These are phyloP conservation scores for Chaetomium sp. DNA, from an alignment of 2,329 filamentous ascomycete genomes.

Conservation along the genomic window DNA sequence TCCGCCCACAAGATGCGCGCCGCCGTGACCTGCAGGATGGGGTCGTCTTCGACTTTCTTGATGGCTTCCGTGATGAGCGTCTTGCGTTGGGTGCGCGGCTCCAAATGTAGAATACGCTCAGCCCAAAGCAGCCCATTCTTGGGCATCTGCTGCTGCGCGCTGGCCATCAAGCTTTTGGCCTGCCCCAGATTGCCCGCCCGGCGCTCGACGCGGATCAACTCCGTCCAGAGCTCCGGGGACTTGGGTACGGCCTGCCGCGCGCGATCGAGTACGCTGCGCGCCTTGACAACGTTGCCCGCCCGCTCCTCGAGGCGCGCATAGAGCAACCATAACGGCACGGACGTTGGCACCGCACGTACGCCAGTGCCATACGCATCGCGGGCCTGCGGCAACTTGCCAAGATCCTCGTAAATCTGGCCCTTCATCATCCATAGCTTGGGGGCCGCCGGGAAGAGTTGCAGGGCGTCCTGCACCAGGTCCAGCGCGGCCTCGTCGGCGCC, in stretches of 20 bases:
- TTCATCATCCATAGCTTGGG: conserved; percentile 98
- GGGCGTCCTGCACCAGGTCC: conserved; percentile 77
- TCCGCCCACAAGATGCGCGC: conserved; percentile 96
- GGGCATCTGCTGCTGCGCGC: conserved; percentile 84
- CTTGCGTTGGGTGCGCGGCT: conserved; percentile 85
- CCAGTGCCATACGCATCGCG: conserved; percentile 85
- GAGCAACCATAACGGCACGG: conserved; percentile 83
- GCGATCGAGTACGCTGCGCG: conserved; percentile 86
- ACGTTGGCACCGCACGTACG: conserved; percentile 77
- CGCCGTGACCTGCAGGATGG: conserved; percentile 81
- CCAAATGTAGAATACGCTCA: conserved; percentile 93
- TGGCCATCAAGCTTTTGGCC: conserved; percentile 88
- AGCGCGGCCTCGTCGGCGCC: conserved; percentile 74
- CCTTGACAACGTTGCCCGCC: conserved; percentile 77
- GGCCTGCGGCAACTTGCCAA: conserved; percentile 73
- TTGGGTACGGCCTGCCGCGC: conserved; percentile 84
- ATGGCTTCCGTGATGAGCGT: conserved; percentile 88
- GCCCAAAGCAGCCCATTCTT: conserved; percentile 83
- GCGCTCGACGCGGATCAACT: conserved; percentile 88
- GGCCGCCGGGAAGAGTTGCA: conserved; percentile 77
- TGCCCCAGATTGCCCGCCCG: conserved; percentile 76
- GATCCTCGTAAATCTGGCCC: conserved; percentile 88
- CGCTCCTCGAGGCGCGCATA: conserved; percentile 84
- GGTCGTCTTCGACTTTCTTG: conserved; percentile 92
- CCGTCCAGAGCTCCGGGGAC: conserved; percentile 77